A percentile compares a stretch with the other conserved stretches of the same genome.
Evolutionary conservation across 2,329 filamentous ascomycete genomes (phyloP).

Genomic region (Colletotrichum tofieldiae): DNA sequence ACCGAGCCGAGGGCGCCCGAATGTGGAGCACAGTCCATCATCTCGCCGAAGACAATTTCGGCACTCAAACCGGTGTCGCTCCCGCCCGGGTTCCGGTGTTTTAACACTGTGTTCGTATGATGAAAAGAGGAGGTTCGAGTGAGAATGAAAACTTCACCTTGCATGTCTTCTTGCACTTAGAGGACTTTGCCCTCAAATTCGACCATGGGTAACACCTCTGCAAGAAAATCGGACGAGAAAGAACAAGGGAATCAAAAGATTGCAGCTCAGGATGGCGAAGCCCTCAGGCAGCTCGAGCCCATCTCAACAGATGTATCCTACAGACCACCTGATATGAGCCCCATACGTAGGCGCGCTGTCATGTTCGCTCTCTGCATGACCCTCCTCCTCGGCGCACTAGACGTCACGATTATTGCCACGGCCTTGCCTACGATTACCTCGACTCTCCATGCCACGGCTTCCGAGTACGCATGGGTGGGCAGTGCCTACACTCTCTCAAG

Average conservation of each 20-base stretch:
- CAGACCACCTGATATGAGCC: background rate
- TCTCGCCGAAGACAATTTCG: background rate
- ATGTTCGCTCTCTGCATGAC: constrained; percentile 46
- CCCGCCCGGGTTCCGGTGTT: background rate
- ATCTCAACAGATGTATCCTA: constrained; percentile 3
- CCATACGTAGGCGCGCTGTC: constrained; percentile 15
- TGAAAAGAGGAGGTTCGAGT: background rate
- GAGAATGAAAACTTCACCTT: background rate
- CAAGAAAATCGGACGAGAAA: background rate
- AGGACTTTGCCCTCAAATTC: background rate
- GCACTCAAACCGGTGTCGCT: background rate
- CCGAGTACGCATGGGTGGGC: constrained; percentile 50
- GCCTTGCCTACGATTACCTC: constrained; percentile 49
- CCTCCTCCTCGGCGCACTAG: constrained; percentile 47
- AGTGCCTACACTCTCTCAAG: constrained; percentile 52
- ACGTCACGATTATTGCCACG: constrained; percentile 49
- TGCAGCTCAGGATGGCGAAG: background rate
- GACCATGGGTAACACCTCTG: background rate
- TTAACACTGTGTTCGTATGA: background rate
- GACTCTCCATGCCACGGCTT: constrained; percentile 43
- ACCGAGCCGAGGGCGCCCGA: background rate
- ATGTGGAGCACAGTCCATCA: background rate
- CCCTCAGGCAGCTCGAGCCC: background rate
- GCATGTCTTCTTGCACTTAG: background rate
- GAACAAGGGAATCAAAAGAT: background rate